Conservation (phyloP, 2,329 filamentous ascomycete genomes). For the Tolypocladium amazonense region DNA sequence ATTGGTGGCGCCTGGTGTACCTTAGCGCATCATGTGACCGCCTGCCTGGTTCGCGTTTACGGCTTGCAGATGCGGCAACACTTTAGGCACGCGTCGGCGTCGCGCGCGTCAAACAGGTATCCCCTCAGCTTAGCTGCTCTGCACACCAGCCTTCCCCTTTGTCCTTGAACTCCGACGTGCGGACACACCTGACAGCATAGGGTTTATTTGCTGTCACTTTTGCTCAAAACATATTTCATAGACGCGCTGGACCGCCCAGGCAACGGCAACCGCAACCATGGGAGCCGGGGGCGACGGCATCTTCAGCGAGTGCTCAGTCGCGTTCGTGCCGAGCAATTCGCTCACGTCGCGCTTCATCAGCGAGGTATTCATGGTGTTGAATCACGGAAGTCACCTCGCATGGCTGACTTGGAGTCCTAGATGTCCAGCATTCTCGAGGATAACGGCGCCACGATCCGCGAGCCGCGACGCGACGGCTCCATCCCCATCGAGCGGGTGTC, state of each 20-base stretch:
- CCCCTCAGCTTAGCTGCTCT: neutral
- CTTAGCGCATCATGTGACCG: conserved; percentile 18
- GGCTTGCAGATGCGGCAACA: neutral
- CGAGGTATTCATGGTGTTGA: conserved; percentile 19
- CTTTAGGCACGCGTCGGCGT: conserved; percentile 8
- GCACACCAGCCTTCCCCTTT: neutral
- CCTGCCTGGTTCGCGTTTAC: conserved; percentile 25
- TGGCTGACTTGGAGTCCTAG: conserved; percentile 16
- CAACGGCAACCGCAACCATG: conserved; percentile 13
- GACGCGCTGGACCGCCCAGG: neutral
- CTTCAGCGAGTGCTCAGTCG: conserved; percentile 32
- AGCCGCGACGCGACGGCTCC: conserved; percentile 35
- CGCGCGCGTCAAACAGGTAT: neutral
- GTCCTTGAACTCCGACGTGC: neutral
- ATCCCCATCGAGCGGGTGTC: conserved; percentile 37
- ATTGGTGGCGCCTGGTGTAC: neutral
- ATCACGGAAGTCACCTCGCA: neutral
- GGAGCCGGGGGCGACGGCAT: conserved; percentile 17
- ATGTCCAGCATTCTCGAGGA: conserved; percentile 31
- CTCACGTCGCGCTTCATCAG: conserved; percentile 29
- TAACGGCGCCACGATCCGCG: conserved; percentile 39
- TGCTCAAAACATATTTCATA: neutral
- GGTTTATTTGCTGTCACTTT: neutral
- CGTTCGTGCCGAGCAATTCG: conserved; percentile 32
- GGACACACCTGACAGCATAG: neutral